Evolutionary conservation across 2,329 filamentous ascomycete genomes (phyloP).

Genomic region (Claviceps cyperi): DNA sequence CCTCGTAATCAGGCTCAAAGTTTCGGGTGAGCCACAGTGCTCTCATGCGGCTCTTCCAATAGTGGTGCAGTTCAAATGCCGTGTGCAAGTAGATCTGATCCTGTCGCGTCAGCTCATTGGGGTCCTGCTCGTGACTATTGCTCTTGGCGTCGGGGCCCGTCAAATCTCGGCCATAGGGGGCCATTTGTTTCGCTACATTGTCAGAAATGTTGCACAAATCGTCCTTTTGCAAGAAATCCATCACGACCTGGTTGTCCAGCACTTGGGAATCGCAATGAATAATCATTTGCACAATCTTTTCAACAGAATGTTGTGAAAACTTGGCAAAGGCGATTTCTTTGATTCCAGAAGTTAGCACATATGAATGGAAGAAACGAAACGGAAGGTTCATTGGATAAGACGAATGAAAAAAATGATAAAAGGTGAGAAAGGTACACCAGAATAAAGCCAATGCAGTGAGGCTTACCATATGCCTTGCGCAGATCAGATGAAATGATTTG

Average conservation of each 20-base stretch:
- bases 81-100: slow-evolving; percentile 93
- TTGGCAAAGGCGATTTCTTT: slow-evolving; percentile 81
- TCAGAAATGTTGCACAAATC: slow-evolving; percentile 88
- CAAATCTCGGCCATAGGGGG: slow-evolving; percentile 93
- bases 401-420: neutral
- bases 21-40: slow-evolving; percentile 72
- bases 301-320: slow-evolving; percentile 70
- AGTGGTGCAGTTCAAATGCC: slow-evolving; percentile 87
- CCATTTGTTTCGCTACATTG: slow-evolving; percentile 80
- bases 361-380: too few species aligned
- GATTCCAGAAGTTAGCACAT: too few species aligned
- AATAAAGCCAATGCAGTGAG: neutral
- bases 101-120: slow-evolving; percentile 74
- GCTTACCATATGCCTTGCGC: slow-evolving; percentile 67
- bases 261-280: slow-evolving; percentile 89
- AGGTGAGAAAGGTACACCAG: neutral
- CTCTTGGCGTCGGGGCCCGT: slow-evolving; percentile 71
- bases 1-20: slow-evolving; percentile 81
- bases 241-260: slow-evolving; percentile 76
- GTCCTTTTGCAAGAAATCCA: slow-evolving; percentile 91
- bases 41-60: slow-evolving; percentile 96
- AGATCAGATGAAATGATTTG: slow-evolving; percentile 87
- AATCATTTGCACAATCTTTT: slow-evolving; percentile 81
- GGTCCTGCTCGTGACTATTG: slow-evolving; percentile 72
- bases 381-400: neutral